Percentiles rank a stretch among this genome's conserved stretches.
Conservation (phyloP, 768 basidiomycete genomes). For the Hypholoma sublateritium region DNA sequence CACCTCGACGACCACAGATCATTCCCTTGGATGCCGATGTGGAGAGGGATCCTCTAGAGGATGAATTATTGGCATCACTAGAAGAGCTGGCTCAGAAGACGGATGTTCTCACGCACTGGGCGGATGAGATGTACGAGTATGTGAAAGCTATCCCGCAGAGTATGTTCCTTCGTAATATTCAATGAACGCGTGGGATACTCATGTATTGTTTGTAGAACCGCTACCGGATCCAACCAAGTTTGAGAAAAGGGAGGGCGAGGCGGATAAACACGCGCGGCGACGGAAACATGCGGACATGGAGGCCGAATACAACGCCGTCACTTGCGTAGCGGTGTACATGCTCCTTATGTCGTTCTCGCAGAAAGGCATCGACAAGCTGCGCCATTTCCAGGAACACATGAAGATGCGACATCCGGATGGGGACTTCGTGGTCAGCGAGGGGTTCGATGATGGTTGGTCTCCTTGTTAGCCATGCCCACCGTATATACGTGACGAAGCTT, state of each 20-base stretch:
- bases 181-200: slow-evolving; percentile 6
- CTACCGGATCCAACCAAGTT: slow-evolving; percentile 81
- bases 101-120: slow-evolving; percentile 89
- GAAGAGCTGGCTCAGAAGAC: slow-evolving; percentile 97
- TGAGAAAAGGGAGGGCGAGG: slow-evolving; percentile 65
- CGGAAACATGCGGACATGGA: slow-evolving; percentile 76
- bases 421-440: slow-evolving; percentile 72
- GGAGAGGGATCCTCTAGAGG: slow-evolving; percentile 71
- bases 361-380: slow-evolving; percentile 84
- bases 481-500: slow-evolving; percentile 10
- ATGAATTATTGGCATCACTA: slow-evolving; percentile 72
- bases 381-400: slow-evolving; percentile 77
- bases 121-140: slow-evolving; percentile 90
- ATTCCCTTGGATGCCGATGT: slow-evolving; percentile 45
- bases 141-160: slow-evolving; percentile 85
- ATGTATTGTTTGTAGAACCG: slow-evolving; percentile 53
- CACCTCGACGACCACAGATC: slow-evolving; percentile 57
- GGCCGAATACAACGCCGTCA: slow-evolving; percentile 81
- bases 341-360: slow-evolving; percentile 91
- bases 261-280: slow-evolving; percentile 64
- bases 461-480: not conserved
- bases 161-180: slow-evolving; percentile 31
- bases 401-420: slow-evolving; percentile 79
- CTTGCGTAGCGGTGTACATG: slow-evolving; percentile 87
- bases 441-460: slow-evolving; percentile 71